Conservation (phyloP, 2,329 filamentous ascomycete genomes). For the Tolypocladium sp. region DNA sequence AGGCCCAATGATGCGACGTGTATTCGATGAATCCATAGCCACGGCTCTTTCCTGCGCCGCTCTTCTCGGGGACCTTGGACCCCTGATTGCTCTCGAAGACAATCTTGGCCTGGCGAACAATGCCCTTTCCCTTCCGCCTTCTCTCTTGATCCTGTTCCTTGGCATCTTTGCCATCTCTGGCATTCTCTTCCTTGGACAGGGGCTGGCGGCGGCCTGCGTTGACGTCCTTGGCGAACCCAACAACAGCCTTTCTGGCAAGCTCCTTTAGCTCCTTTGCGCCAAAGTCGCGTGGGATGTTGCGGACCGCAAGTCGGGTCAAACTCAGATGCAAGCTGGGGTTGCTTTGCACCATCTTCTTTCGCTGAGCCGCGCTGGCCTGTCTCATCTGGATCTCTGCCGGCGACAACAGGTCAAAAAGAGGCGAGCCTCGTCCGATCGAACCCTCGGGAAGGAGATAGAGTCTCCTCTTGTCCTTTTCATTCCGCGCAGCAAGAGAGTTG, state of each 20-base stretch:
- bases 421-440: slow-evolving; percentile 65
- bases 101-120: slow-evolving; percentile 89
- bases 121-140: slow-evolving; percentile 71
- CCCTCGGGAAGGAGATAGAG: slow-evolving; percentile 86
- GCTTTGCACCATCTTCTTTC: slow-evolving; percentile 80
- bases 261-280: slow-evolving; percentile 84
- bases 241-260: slow-evolving; percentile 82
- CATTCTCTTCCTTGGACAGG: slow-evolving; percentile 82
- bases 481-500: slow-evolving; percentile 50
- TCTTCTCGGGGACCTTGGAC: slow-evolving; percentile 69
- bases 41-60: slow-evolving; percentile 71
- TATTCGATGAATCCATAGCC: slow-evolving; percentile 99
- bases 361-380: slow-evolving; percentile 77
- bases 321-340: slow-evolving; percentile 87
- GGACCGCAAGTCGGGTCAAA: slow-evolving; percentile 80
- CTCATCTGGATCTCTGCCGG: slow-evolving; percentile 79
- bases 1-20: slow-evolving; percentile 80
- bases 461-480: slow-evolving; percentile 79
- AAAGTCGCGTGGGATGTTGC: slow-evolving; percentile 80
- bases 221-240: slow-evolving; percentile 87
- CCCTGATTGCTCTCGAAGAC: slow-evolving; percentile 86
- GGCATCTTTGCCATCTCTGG: slow-evolving; percentile 71
- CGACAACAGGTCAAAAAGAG: slow-evolving; percentile 67
- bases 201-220: slow-evolving; percentile 66
- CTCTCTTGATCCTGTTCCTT: slow-evolving; percentile 70